A percentile compares a stretch with the other conserved stretches of the same genome.
These are phyloP conservation scores for Claviceps pazoutovae DNA, from an alignment of 2,329 filamentous ascomycete genomes.

Conservation along the genomic window DNA sequence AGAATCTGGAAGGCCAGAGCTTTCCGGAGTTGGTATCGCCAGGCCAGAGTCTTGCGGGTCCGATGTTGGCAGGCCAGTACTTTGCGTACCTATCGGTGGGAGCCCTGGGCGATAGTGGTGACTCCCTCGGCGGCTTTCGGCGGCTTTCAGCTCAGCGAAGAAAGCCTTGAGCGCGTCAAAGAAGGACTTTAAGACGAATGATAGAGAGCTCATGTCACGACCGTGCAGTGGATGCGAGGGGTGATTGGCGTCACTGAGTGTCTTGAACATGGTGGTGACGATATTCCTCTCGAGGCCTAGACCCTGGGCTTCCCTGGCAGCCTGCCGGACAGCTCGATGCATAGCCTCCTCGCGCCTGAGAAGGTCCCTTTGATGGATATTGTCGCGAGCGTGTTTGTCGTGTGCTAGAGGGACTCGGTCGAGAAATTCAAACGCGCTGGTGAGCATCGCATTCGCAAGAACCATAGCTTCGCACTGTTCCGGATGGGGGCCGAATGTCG, in stretches of 20 bases:
- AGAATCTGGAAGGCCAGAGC: too few species aligned
- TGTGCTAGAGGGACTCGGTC: background rate
- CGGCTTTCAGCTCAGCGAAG: background rate
- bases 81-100: too few species aligned
- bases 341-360: background rate
- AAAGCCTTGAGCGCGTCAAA: background rate
- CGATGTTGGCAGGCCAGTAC: too few species aligned
- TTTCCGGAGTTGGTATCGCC: too few species aligned
- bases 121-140: background rate
- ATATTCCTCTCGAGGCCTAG: background rate
- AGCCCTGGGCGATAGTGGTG: too few species aligned
- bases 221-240: background rate
- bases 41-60: too few species aligned
- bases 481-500: background rate
- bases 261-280: background rate
- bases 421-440: background rate
- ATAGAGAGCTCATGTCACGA: background rate
- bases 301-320: background rate
- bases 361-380: background rate
- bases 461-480: background rate
- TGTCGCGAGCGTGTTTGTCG: background rate
- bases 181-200: background rate
- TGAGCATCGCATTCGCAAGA: background rate
- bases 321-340: background rate
- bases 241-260: background rate